Evolutionary conservation across 352 stramenopile genomes (phyloP).

Genomic region (Aphanomyces invadans): DNA sequence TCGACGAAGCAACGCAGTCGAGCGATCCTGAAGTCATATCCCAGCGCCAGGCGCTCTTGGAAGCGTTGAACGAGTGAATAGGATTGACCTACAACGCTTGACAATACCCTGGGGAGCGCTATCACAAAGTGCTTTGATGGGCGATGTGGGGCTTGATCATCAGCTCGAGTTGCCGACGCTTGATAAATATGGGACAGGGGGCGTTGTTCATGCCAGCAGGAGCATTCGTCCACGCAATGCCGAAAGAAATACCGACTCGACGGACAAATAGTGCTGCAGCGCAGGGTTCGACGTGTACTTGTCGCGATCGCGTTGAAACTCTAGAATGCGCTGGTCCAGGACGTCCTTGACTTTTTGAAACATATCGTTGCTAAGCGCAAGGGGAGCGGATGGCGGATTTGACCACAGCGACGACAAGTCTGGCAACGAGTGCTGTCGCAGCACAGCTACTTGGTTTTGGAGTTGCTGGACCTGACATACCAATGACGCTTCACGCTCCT

Average conservation of each 20-base stretch:
- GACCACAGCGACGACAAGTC: background rate
- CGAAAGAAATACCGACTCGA: slow-evolving; percentile 16
- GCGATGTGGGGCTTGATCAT: no score
- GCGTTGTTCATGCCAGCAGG: background rate
- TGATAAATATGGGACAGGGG: no score
- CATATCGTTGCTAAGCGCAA: background rate
- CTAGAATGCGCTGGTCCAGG: background rate
- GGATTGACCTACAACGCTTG: no score
- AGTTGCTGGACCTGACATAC: background rate
- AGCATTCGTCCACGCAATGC: slow-evolving; percentile 3
- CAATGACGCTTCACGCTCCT: background rate
- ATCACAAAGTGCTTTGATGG: no score
- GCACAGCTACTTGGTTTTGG: background rate
- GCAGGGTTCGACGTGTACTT: background rate
- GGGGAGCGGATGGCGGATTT: background rate
- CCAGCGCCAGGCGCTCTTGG: slow-evolving; percentile 51
- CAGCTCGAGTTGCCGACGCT: no score
- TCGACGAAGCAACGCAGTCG: slow-evolving; percentile 60
- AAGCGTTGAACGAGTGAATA: slow-evolving; percentile 4
- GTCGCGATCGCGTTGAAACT: background rate
- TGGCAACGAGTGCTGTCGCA: background rate
- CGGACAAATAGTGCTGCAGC: slow-evolving; percentile 16
- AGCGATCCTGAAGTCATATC: slow-evolving; percentile 62
- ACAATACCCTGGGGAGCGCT: no score
- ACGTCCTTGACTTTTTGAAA: background rate